Conservation (phyloP, 2,329 filamentous ascomycete genomes). For the Fusarium sp. region DNA sequence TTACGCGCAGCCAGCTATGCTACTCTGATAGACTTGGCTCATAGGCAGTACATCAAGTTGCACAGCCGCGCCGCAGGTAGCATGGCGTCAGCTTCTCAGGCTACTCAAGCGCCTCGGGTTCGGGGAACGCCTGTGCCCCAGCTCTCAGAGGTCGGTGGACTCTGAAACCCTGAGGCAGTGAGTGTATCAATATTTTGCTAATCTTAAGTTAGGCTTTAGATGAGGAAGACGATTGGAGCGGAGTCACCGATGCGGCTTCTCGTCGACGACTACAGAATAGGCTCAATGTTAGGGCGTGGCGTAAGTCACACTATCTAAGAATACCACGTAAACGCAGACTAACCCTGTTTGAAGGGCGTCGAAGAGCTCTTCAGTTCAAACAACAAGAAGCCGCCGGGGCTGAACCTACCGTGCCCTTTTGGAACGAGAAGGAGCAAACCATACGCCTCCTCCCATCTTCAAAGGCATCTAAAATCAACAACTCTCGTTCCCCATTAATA, state of each 20-base stretch:
- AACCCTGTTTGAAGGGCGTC: not conserved
- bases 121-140: conserved; percentile 5
- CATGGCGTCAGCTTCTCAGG: not conserved
- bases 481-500: not conserved
- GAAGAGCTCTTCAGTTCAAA: not conserved
- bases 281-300: conserved; percentile 6
- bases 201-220: not conserved
- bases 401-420: not conserved
- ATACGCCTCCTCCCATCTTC: not conserved
- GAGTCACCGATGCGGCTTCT: conserved; percentile 2
- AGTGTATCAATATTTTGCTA: not conserved
- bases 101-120: not conserved
- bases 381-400: not conserved
- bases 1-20: not conserved
- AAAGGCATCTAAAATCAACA: not conserved
- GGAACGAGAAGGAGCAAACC: not conserved
- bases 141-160: not conserved
- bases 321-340: not conserved
- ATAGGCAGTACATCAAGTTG: not conserved
- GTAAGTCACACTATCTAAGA: not conserved
- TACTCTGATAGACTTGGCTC: not conserved
- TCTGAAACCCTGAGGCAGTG: not conserved
- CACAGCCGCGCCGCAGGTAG: not conserved
- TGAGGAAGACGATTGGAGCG: conserved; percentile 7
- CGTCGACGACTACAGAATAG: conserved; percentile 1